Base-by-base conservation (phyloP, 78 protist species). In the Dictyostelium citrinum region DNA sequence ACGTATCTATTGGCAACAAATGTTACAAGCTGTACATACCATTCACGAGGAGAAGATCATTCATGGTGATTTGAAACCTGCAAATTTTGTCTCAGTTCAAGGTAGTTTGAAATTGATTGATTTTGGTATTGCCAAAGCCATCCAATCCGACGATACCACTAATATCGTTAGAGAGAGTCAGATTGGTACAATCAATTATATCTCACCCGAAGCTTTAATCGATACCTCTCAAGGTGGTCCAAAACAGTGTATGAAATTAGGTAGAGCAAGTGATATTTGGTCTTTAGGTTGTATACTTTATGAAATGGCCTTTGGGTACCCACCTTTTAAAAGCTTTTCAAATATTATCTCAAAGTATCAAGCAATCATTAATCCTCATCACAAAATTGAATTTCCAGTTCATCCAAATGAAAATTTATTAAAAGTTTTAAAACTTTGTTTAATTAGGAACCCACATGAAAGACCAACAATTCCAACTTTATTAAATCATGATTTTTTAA, bases 181-280 rank as follows among this genome's bases (percentile, higher is more conserved):
- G 35, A 70, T 98, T 51, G 99, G 99, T 31, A 99, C 99, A 5
- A 51, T 98, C 39, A 99, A 99, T 93, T 99, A 99, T 93, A 99
- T 99, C 84, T 95, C 98, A 1, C 99, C 99, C 9, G 99, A 99
- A 84, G 95, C 99, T 3, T 64, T 98, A 4, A 68, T 79, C n/a
- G 91, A 82, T 39, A 88, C 93, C 8, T 31, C 49, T 22, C 72
- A 24, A n/a, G 82, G 75, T 51, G 95, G 49, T 45, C 35, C 60
- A 14, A 67, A 76, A 10, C 85, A 76, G 68, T 55, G 84, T 68
- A 90, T 77, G 93, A 90, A 72, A 86, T 46, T 91, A 17, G 97
- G 98, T 3, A 94, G 96, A 3, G 90, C 95, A 11, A 84, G 96
- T 1, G 99, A 98, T 72, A 82, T 98, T 12, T 98, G 99, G 99